These are phyloP conservation scores for Solanum paucissectum DNA, from an alignment of 257 asterid genomes.

Conservation along the genomic window DNA sequence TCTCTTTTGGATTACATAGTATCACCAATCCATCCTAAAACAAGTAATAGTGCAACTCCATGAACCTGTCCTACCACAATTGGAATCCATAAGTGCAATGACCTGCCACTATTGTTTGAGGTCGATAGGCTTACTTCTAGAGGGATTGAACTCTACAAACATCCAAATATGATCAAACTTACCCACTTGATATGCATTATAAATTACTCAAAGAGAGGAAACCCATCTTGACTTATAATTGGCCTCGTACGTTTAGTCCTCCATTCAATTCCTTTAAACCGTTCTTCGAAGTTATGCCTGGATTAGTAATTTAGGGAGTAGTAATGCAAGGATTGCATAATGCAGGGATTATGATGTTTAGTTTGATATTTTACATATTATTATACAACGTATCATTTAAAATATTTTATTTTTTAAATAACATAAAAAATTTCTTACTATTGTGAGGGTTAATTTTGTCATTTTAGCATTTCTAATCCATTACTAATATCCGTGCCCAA, in stretches of 20 bases:
- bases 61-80: conserved; percentile 49
- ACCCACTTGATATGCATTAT: neutral
- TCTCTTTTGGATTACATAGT: conserved; percentile 39
- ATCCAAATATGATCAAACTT: neutral
- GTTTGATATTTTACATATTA: neutral
- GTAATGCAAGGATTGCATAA: neutral
- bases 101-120: neutral
- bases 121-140: neutral
- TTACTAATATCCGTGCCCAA: neutral
- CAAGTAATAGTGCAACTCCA: conserved; percentile 45
- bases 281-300: neutral
- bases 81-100: conserved; percentile 16
- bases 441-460: neutral
- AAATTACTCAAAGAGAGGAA: neutral
- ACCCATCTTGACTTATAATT: neutral
- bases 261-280: neutral
- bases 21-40: conserved; percentile 42
- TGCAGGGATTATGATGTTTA: neutral
- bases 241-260: neutral
- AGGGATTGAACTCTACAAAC: neutral
- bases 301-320: neutral
- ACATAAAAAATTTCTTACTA: neutral
- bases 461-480: neutral
- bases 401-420: too few relatives aligned
- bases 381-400: neutral